phyloP scores from a whole-genome alignment of 805 yeast genomes.

The Starmerella tilneyi region DNA sequence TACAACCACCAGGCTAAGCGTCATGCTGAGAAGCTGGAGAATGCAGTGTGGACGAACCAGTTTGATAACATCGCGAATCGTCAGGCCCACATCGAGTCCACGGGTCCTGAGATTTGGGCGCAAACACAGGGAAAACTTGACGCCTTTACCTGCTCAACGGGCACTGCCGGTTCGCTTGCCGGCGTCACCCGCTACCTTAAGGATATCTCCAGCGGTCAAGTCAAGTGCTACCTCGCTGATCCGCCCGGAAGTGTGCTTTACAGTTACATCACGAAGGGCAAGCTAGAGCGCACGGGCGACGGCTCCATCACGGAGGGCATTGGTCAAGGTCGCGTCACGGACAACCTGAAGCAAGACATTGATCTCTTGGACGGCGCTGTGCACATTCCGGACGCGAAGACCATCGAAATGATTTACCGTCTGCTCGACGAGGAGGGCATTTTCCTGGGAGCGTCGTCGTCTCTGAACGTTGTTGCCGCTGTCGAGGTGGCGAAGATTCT shows the following conservation, averaged over 20 bases:
- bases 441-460: constrained; percentile 83
- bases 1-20: constrained; percentile 79
- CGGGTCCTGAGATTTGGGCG: constrained; percentile 89
- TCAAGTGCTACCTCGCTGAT: constrained; percentile 67
- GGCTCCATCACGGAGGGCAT: constrained; percentile 91
- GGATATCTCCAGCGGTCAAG: constrained; percentile 50
- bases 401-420: constrained; percentile 75
- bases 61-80: constrained; percentile 83
- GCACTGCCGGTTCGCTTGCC: constrained; percentile 88
- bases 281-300: constrained; percentile 59
- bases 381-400: constrained; percentile 63
- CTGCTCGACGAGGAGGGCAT: constrained; percentile 83
- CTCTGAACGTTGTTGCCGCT: constrained; percentile 86
- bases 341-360: constrained; percentile 63
- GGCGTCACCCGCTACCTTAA: constrained; percentile 75
- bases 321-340: constrained; percentile 90
- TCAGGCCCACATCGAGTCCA: constrained; percentile 77
- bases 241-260: constrained; percentile 88
- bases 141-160: constrained; percentile 83
- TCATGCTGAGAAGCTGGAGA: constrained; percentile 64
- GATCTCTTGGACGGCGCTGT: constrained; percentile 70
- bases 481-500: constrained; percentile 58
- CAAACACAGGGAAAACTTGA: constrained; percentile 69
- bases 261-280: constrained; percentile 62
- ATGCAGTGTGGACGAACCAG: constrained; percentile 90